Conservation (phyloP, 2,329 filamentous ascomycete genomes). For the Alternaria gansuensis region DNA sequence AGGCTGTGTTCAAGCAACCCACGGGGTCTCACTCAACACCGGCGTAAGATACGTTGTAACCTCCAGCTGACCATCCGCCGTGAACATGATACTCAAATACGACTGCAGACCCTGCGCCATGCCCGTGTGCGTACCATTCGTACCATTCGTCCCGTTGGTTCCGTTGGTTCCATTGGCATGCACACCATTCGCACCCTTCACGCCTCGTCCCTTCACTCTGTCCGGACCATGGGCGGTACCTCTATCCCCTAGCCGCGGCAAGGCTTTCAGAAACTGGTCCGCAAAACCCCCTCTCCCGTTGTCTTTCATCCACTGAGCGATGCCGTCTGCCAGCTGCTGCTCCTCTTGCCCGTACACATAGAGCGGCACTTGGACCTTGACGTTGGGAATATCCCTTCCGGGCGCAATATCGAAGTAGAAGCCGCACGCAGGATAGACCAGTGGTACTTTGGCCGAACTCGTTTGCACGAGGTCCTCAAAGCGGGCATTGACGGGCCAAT, state of each 20-base stretch:
- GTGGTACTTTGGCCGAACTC: conserved; percentile 18
- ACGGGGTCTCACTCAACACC: neutral
- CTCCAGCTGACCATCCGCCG: neutral
- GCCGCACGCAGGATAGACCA: conserved; percentile 21
- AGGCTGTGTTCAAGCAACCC: neutral
- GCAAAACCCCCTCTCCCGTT: neutral
- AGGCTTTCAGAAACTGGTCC: neutral
- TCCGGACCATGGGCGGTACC: neutral
- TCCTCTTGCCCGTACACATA: conserved; percentile 30
- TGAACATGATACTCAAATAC: conserved; percentile 3
- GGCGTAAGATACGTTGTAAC: conserved; percentile 4
- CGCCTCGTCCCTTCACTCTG: neutral
- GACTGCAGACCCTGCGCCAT: conserved; percentile 1
- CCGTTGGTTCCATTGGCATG: neutral
- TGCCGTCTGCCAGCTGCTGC: conserved; percentile 1
- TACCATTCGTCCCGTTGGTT: neutral
- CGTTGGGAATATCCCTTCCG: conserved; percentile 21
- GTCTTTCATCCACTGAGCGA: conserved; percentile 18
- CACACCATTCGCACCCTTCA: neutral
- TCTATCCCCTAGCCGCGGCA: neutral
- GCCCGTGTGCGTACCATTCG: neutral
- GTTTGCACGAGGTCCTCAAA: conserved; percentile 1
- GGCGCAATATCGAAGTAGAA: conserved; percentile 38
- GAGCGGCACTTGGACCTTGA: conserved; percentile 34
- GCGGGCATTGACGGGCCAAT: conserved; percentile 17